Base-by-base conservation (phyloP, 768 basidiomycete genomes). In the Postia placenta region DNA sequence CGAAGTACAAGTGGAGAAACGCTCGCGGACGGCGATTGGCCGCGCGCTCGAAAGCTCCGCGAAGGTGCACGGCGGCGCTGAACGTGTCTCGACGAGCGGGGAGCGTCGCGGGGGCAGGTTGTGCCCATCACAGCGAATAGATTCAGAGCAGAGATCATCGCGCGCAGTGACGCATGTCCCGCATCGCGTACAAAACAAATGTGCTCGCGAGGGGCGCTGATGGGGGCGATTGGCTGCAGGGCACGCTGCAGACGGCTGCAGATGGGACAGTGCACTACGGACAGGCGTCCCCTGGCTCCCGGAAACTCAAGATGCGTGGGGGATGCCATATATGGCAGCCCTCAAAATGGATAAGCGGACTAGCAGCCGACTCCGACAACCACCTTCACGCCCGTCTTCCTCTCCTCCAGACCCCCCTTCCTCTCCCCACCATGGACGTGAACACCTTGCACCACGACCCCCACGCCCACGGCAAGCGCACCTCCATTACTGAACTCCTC, bases 401-500 rank as follows among this genome's bases (percentile, higher is more conserved):
- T 22, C n/a, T 28, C 43, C 45, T 26, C 47, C 36, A 26, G 11
- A 15, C 5, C 48, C 14, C n/a, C 38, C 40, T 42, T 26, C 38
- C 38, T 11, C 45, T 20, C 54, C 54, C 27, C 25, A 45, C 43
- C 47, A 47, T 50, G 53, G 26, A 55, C 57, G 62, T 69, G 63
- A 73, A 73, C 63, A 68, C 68, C 53, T 56, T 66, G 45, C 59
- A 71, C 53, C 73, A 75, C 46, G 74, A 76, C 62, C 57, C 53
- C 17, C 60, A 57, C 42, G 57, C 54, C 35, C 67, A 70, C 55
- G 52, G 42, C 55, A 75, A 75, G 59, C 73, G 74, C 33, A 76
- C 74, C 3, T 75, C 74, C 43, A 75, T 75, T 64, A 72, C 65
- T 55, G 70, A 75, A 52, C 69, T 75, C 12, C 72, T 75, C 59